Conservation (phyloP, 2,329 filamentous ascomycete genomes). For the Pseudocercospora fijiensis region DNA sequence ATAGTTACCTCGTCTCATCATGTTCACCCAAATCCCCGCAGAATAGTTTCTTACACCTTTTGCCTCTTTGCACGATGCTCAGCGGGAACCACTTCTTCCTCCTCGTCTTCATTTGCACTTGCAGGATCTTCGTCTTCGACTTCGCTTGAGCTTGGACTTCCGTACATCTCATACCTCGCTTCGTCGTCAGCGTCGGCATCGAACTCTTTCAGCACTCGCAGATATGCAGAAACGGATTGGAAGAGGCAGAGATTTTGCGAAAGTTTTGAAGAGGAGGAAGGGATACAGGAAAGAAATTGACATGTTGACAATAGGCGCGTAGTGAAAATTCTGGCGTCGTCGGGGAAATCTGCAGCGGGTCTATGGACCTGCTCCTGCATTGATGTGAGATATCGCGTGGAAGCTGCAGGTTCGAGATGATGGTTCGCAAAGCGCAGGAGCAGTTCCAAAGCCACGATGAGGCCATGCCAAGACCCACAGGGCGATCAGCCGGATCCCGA, state of each 20-base stretch:
- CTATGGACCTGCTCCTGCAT: background rate
- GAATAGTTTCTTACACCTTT: background rate
- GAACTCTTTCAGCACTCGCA: too few species aligned
- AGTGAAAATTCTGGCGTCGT: background rate
- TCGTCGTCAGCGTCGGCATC: background rate
- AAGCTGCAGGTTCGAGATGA: background rate
- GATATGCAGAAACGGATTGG: background rate
- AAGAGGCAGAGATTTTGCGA: background rate
- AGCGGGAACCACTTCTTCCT: background rate
- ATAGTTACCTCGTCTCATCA: too few species aligned
- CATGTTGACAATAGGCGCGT: background rate
- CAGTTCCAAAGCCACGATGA: background rate
- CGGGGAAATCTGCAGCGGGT: background rate
- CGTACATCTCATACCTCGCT: too few species aligned
- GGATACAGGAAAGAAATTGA: background rate
- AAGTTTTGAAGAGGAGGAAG: background rate
- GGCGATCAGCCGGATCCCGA: background rate
- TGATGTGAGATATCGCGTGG: background rate
- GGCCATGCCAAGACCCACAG: background rate
- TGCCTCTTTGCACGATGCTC: background rate
- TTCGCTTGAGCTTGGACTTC: background rate
- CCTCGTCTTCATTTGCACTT: background rate
- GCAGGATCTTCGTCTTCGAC: background rate
- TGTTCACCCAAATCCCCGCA: too few species aligned
- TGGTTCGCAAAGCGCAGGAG: background rate